Evolutionary conservation across 2,329 filamentous ascomycete genomes (phyloP), one percentile per base, ranked within the genome.

Genomic region (Sporothrix brunneoviolacea): DNA sequence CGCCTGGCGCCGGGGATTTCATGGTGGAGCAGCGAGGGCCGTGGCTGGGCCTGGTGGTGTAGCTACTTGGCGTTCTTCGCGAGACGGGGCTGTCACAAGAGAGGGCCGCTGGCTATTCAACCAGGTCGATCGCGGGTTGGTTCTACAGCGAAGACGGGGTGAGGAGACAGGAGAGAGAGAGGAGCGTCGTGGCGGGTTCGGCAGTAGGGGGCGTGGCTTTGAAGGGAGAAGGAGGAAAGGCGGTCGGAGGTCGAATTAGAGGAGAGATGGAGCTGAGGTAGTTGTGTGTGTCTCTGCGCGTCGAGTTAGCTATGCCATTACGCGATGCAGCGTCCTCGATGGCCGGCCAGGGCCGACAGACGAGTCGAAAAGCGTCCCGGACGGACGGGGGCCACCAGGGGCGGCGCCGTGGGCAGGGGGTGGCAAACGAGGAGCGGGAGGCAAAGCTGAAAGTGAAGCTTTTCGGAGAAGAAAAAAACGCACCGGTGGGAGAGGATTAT

Each of bases 1-100:
- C 70, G 58, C 68, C 67, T 44, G 72, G 65, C 54, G 67, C 69
- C 57, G 70, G 68, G 61, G 70, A 72, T 63, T 62, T 65, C 65
- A 71, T 68, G 56, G 60, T 65, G 38, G 9, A 19, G 27, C 3
- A 12, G 22, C 5, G 19, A 35, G 28, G 7, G 41, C 10, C 3
- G 24, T 10, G 6, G 24, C 6, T 28, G 5, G 24, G 24, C 24
- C 10, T 28, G 24, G 24, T 28, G 24, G 24, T n/a, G n/a, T n/a
- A n/a, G n/a, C n/a, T n/a, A n/a, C n/a, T n/a, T n/a, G n/a, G n/a
- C n/a, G n/a, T n/a, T n/a, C n/a, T n/a, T n/a, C n/a, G n/a, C n/a
- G n/a, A n/a, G n/a, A n/a, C n/a, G n/a, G n/a, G n/a, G n/a, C n/a
- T n/a, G n/a, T n/a, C n/a, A n/a, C n/a, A n/a, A n/a, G n/a, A n/a